Percentiles rank a stretch among this genome's conserved stretches.
Conservation (phyloP, 441 rosid genomes). For the Pelargonium fulgidum region DNA sequence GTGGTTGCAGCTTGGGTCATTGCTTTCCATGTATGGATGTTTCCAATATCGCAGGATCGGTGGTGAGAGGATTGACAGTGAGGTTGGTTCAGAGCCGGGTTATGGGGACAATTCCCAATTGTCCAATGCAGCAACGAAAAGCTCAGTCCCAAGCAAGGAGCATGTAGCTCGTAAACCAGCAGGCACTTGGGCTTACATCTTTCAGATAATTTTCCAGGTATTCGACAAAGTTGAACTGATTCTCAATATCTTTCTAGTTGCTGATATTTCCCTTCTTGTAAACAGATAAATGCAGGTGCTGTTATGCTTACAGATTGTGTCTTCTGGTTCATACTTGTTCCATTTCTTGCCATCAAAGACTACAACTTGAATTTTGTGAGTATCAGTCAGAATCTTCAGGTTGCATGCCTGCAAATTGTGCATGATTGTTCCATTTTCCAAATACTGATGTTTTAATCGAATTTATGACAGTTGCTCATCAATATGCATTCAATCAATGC, state of each 20-base stretch:
- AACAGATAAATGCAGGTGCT: slow-evolving; percentile 95
- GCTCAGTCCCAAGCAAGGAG: slow-evolving; percentile 21
- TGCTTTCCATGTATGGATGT: slow-evolving; percentile 74
- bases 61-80: slow-evolving; percentile 61
- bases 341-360: slow-evolving; percentile 82
- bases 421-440: neutral
- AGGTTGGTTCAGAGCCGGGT: slow-evolving; percentile 70
- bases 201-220: slow-evolving; percentile 92
- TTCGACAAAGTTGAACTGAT: neutral
- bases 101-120: slow-evolving; percentile 19
- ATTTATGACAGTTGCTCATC: slow-evolving; percentile 53
- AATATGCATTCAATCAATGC: slow-evolving; percentile 86
- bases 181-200: slow-evolving; percentile 48
- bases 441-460: slow-evolving; percentile 5
- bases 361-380: slow-evolving; percentile 71
- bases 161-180: slow-evolving; percentile 42
- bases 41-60: slow-evolving; percentile 52
- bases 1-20: slow-evolving; percentile 56
- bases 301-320: slow-evolving; percentile 89
- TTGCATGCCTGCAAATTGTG: neutral
- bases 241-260: neutral
- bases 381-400: slow-evolving; percentile 1
- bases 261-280: slow-evolving; percentile 11
- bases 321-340: slow-evolving; percentile 89
- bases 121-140: slow-evolving; percentile 25